These are phyloP conservation scores for Camillea tinctor DNA, from an alignment of 2,329 filamentous ascomycete species.

Conservation along the genomic window DNA sequence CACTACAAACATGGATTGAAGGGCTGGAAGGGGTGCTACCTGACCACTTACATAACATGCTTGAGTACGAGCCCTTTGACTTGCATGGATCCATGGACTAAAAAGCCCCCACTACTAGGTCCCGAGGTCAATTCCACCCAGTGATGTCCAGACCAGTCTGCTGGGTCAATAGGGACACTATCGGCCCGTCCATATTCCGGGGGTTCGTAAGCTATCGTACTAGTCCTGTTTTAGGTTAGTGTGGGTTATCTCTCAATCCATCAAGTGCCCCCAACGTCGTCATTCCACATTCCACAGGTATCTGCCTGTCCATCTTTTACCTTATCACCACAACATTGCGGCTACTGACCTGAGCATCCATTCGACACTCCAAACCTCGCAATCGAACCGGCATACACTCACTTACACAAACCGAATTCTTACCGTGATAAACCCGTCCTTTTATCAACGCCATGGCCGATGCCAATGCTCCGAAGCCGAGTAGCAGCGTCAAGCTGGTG, in stretches of 20 bases:
- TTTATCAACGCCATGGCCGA: conserved; percentile 61
- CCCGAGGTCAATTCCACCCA: too few relatives aligned
- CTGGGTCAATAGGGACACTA: conserved; percentile 22
- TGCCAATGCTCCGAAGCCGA: conserved; percentile 80
- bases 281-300: conserved; percentile 15
- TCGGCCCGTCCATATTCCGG: conserved; percentile 25
- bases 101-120: too few relatives aligned
- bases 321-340: neutral
- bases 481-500: conserved; percentile 99
- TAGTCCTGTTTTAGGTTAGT: conserved; percentile 10
- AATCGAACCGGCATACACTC: neutral
- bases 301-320: conserved; percentile 11
- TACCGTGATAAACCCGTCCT: neutral
- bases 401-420: neutral
- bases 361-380: neutral
- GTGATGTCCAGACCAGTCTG: too few relatives aligned
- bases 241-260: conserved; percentile 3
- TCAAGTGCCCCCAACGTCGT: conserved; percentile 18
- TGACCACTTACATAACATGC: too few relatives aligned
- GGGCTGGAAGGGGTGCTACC: too few relatives aligned
- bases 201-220: neutral
- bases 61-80: too few relatives aligned
- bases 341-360: neutral
- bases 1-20: too few relatives aligned
- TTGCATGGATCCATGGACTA: too few relatives aligned